Evolutionary conservation across 495 filamentous ascomycete species (phyloP).

Genomic region (Podospora conica): DNA sequence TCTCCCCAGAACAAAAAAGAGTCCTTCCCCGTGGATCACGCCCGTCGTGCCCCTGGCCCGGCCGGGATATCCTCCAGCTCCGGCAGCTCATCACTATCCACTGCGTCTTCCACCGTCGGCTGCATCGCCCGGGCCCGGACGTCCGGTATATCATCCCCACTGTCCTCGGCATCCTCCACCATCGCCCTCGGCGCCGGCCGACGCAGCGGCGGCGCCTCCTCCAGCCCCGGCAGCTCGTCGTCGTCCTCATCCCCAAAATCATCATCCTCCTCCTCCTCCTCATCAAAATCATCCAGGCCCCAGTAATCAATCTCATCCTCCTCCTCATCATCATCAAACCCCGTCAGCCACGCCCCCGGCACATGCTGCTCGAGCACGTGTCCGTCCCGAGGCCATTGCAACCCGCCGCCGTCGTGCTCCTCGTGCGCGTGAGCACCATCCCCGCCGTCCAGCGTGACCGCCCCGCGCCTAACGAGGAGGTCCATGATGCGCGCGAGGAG

Average conservation of each 20-base stretch:
- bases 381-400: neutral
- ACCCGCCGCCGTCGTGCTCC: neutral
- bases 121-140: too few relatives aligned
- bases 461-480: neutral
- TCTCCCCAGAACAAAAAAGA: neutral
- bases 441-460: neutral
- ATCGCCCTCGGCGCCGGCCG: too few relatives aligned
- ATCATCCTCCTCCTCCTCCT: neutral
- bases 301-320: slow-evolving; percentile 16
- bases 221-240: neutral
- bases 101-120: neutral
- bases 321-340: slow-evolving; percentile 18
- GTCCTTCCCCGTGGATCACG: neutral
- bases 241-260: neutral
- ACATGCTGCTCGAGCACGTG: neutral
- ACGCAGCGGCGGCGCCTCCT: neutral
- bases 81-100: slow-evolving; percentile 6
- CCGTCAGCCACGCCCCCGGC: slow-evolving; percentile 4
- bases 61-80: slow-evolving; percentile 1
- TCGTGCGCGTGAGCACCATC: neutral
- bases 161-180: too few relatives aligned
- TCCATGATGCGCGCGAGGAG: neutral
- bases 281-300: slow-evolving; percentile 14
- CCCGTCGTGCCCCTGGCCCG: neutral
- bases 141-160: too few relatives aligned